A percentile compares a stretch with the other conserved stretches of the same genome.
phyloP scores from a whole-genome alignment of 176 grass and related monocot species.

The Sorghum bicolor region DNA sequence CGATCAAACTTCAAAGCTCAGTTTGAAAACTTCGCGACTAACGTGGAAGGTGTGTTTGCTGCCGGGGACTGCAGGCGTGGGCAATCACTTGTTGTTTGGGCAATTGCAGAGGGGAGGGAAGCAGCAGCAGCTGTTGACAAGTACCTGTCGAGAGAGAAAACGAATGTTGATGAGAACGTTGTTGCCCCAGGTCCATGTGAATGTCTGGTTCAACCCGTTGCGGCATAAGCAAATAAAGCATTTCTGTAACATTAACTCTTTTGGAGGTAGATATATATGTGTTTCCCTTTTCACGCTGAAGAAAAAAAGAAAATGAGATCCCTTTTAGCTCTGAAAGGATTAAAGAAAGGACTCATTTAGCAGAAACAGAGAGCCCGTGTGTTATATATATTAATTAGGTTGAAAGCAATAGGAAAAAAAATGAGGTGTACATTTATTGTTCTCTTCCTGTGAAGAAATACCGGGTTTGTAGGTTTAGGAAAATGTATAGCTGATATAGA shows the following conservation, averaged over 20 bases:
- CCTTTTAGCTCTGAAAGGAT: neutral
- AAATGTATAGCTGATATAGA: conserved; percentile 20
- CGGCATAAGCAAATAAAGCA: conserved; percentile 5
- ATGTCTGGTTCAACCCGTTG: conserved; percentile 26
- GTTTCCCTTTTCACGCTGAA: neutral
- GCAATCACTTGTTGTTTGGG: conserved; percentile 72
- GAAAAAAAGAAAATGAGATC: neutral
- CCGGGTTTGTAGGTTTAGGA: neutral
- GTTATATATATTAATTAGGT: neutral
- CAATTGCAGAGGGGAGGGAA: conserved; percentile 58
- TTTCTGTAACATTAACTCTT: neutral
- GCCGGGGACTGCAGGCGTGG: conserved; percentile 66
- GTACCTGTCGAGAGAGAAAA: conserved; percentile 37
- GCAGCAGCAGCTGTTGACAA: conserved; percentile 50
- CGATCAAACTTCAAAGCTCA: conserved; percentile 57
- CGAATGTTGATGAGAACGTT: neutral
- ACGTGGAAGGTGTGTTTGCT: conserved; percentile 55
- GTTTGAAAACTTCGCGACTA: conserved; percentile 49
- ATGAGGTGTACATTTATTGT: neutral
- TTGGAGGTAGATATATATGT: neutral
- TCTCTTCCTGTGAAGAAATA: neutral
- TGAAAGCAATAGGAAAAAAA: neutral
- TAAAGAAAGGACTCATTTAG: neutral
- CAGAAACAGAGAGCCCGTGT: neutral
- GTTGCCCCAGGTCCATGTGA: neutral